phyloP scores from a whole-genome alignment of 495 filamentous ascomycete genomes.

The Aspergillus baeticus region DNA sequence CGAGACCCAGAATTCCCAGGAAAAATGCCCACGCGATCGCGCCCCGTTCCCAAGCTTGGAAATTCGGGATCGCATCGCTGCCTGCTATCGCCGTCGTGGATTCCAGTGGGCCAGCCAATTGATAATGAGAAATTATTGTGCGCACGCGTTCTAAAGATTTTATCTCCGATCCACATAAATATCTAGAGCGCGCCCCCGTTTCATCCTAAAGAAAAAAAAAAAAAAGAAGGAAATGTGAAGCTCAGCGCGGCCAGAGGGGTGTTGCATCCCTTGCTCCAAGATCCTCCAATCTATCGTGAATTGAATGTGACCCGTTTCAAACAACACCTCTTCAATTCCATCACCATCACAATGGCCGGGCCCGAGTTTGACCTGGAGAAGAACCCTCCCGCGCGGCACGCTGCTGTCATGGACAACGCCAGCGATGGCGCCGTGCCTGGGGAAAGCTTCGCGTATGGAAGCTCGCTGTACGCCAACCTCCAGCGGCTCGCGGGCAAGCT shows the following conservation, averaged over 20 bases:
- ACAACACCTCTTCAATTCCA: conserved; percentile 13
- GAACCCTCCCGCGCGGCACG: conserved; percentile 34
- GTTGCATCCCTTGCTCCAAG: conserved; percentile 2
- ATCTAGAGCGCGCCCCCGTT: conserved; percentile 11
- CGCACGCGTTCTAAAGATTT: conserved; percentile 10
- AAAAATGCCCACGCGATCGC: neutral
- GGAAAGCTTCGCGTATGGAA: conserved; percentile 61
- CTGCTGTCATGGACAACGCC: conserved; percentile 45
- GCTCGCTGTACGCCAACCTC: conserved; percentile 61
- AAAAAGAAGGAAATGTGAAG: conserved; percentile 24
- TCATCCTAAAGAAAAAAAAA: conserved; percentile 24
- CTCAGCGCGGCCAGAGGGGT: conserved; percentile 2
- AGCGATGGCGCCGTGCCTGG: conserved; percentile 56
- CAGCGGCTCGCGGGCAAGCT: conserved; percentile 68
- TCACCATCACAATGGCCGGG: conserved; percentile 25
- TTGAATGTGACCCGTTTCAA: neutral
- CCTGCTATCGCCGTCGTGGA: conserved; percentile 4
- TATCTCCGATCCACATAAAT: conserved; percentile 16
- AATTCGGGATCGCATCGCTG: too few species aligned
- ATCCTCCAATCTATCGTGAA: neutral
- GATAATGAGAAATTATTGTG: conserved; percentile 5
- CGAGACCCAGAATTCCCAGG: conserved; percentile 5
- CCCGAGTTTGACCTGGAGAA: conserved; percentile 40
- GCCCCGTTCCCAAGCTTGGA: conserved; percentile 7
- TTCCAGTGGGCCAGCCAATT: conserved; percentile 12